Percentiles rank a stretch among this genome's conserved stretches.
Conservation (phyloP, 2,329 filamentous ascomycete genomes). For the Ophiostoma fasciatum region DNA sequence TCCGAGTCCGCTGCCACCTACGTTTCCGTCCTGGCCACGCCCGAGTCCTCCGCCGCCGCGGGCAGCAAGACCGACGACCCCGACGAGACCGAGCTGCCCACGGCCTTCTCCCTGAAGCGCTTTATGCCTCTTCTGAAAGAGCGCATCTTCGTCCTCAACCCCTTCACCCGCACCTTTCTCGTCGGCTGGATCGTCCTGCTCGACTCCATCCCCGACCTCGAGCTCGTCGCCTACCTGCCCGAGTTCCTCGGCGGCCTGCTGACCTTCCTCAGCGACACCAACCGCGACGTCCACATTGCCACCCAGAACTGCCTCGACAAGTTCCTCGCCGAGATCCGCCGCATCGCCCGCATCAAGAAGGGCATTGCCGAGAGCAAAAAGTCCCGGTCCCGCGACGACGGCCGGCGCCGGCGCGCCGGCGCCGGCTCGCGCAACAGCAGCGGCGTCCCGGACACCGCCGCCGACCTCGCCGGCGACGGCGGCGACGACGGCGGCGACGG, state of each 20-base stretch:
- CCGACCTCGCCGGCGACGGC: constrained; percentile 36
- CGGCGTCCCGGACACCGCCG: constrained; percentile 39
- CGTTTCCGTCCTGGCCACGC: constrained; percentile 65
- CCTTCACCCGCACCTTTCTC: constrained; percentile 86
- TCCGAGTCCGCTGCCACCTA: constrained; percentile 91
- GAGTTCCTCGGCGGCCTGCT: constrained; percentile 82
- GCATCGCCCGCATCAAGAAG: constrained; percentile 84
- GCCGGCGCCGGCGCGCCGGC: constrained; percentile 43
- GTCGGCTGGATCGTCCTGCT: constrained; percentile 92
- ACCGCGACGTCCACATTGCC: constrained; percentile 85
- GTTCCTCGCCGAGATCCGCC: constrained; percentile 85
- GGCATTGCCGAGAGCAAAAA: constrained; percentile 78
- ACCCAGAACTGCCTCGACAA: constrained; percentile 81
- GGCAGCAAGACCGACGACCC: constrained; percentile 28
- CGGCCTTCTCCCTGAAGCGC: constrained; percentile 76
- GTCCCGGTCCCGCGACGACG: constrained; percentile 39
- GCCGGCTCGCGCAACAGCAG: constrained; percentile 55
- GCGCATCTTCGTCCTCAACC: constrained; percentile 84
- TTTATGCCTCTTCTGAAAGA: constrained; percentile 93
- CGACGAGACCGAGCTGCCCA: constrained; percentile 43
- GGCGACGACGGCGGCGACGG: constrained; percentile 39
- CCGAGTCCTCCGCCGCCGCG: constrained; percentile 21
- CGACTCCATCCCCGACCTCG: constrained; percentile 91
- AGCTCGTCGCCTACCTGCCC: constrained; percentile 82
- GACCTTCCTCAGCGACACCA: constrained; percentile 82